Conservation (phyloP, 2,329 filamentous ascomycete genomes). For the Drechslera avenae region DNA sequence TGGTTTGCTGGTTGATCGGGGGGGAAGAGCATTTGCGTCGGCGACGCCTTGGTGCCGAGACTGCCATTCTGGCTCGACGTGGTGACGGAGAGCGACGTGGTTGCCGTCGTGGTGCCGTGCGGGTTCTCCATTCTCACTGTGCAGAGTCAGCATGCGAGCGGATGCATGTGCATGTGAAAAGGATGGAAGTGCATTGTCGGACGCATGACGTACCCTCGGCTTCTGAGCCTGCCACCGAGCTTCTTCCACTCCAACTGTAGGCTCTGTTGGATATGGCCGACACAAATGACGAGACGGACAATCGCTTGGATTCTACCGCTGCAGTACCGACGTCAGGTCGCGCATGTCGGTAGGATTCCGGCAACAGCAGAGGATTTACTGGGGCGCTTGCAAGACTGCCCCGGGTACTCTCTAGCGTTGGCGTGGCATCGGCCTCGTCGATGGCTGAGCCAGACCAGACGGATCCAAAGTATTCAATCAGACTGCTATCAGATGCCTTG, state of each 20-base stretch:
- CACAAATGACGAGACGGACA: conserved; percentile 73
- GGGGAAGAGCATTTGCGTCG: conserved; percentile 44
- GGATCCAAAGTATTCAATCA: conserved; percentile 31
- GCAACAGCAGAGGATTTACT: conserved; percentile 44
- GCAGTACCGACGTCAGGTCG: conserved; percentile 51
- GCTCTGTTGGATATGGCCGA: conserved; percentile 62
- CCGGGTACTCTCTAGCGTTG: conserved; percentile 37
- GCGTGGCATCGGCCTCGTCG: conserved; percentile 56
- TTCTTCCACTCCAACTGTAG: conserved; percentile 56
- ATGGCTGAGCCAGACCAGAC: conserved; percentile 50
- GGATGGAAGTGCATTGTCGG: conserved; percentile 1
- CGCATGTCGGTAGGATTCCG: conserved; percentile 55
- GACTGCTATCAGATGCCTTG: conserved; percentile 53
- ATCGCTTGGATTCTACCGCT: conserved; percentile 62
- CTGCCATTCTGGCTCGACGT: conserved; percentile 52
- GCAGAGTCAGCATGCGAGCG: conserved; percentile 10
- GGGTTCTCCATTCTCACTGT: conserved; percentile 37
- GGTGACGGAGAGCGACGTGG: conserved; percentile 51
- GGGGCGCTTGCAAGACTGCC: conserved; percentile 18
- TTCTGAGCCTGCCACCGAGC: conserved; percentile 53
- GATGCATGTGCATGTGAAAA: conserved; percentile 9
- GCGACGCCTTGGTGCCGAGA: conserved; percentile 47
- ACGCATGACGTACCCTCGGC: conserved; percentile 46
- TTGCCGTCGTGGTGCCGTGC: conserved; percentile 50
- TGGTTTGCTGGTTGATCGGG: conserved; percentile 30